Evolutionary conservation across 441 rosid genomes (phyloP), one percentile per base, ranked within the genome.

Genomic region (Dalechampia spathulata): DNA sequence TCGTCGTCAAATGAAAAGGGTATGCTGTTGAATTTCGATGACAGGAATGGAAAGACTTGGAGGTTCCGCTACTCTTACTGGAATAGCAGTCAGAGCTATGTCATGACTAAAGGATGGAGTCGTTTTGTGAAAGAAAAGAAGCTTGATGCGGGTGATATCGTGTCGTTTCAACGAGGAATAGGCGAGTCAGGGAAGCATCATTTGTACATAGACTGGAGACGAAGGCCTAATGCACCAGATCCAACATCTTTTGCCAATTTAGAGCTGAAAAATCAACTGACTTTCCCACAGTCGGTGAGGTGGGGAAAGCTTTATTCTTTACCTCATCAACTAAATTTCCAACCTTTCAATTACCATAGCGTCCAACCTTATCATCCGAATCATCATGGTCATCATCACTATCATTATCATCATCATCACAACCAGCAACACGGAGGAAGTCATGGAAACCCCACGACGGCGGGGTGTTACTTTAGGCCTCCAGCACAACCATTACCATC

Each of bases 41-140:
- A 91, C 63, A 75, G 87, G 42, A 81, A 65, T 68, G 96, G 98
- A 50, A 85, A 91, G 77, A 73, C 81, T 26, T 90, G 98, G 98
- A 64, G 96, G 43, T 90, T 90, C 74, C 80, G 97, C 36, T 90
- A 91, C 82, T 87, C 95, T 13, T 91, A 91, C 54, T 91, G 98
- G 98, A 91, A 88, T 57, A 84, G 93, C 48, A 92, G 98, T 70
- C 98, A 88, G 72, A 91, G 98, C 83, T 91, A 91, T 65, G 98
- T 91, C 26, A 91, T 91, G 95, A 91, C 98, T 25, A 91, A 91
- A 79, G 98, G 98, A 2, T 92, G 98, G 98, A 92, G 96, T 75
- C 87, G 98, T 34, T 92, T 92, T 49, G 98, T 92, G n/a, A 92
- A 92, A 78, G 98, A 92, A 64, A 92, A 92, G 61, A 86, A 86